These are phyloP conservation scores for Orbilia brochopaga DNA, from an alignment of 2,329 filamentous ascomycete species.

Conservation along the genomic window DNA sequence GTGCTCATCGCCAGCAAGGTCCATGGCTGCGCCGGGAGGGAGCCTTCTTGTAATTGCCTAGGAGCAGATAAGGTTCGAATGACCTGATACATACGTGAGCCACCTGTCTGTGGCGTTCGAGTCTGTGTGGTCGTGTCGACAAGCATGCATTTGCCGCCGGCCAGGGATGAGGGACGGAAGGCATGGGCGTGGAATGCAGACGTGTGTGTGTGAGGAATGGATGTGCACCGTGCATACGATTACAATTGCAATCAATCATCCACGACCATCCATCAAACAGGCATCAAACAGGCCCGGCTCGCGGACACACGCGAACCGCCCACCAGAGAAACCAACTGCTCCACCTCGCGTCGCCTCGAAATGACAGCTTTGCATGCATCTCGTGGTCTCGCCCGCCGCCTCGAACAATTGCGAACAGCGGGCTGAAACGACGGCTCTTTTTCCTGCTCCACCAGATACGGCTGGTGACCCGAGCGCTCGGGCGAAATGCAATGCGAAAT, in stretches of 20 bases:
- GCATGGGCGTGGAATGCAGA: not conserved
- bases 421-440: slow-evolving; percentile 14
- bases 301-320: too few relatives aligned
- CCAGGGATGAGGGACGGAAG: not conserved
- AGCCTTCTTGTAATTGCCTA: slow-evolving; percentile 14
- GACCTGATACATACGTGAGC: slow-evolving; percentile 43
- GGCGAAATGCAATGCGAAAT: too few relatives aligned
- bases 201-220: not conserved
- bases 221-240: not conserved
- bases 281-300: too few relatives aligned
- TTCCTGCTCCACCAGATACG: too few relatives aligned
- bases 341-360: too few relatives aligned
- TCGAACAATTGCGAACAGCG: not conserved
- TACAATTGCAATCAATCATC: too few relatives aligned
- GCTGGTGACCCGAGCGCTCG: too few relatives aligned
- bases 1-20: slow-evolving; percentile 44
- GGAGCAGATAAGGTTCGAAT: slow-evolving; percentile 26
- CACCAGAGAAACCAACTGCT: too few relatives aligned
- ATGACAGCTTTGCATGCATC: too few relatives aligned
- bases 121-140: slow-evolving; percentile 4
- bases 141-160: slow-evolving; percentile 11
- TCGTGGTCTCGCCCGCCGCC: too few relatives aligned
- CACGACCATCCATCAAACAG: too few relatives aligned
- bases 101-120: slow-evolving; percentile 31
- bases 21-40: slow-evolving; percentile 27